Evolutionary conservation across 441 rosid species (phyloP).

Genomic region (Eutrema salsugineum): DNA sequence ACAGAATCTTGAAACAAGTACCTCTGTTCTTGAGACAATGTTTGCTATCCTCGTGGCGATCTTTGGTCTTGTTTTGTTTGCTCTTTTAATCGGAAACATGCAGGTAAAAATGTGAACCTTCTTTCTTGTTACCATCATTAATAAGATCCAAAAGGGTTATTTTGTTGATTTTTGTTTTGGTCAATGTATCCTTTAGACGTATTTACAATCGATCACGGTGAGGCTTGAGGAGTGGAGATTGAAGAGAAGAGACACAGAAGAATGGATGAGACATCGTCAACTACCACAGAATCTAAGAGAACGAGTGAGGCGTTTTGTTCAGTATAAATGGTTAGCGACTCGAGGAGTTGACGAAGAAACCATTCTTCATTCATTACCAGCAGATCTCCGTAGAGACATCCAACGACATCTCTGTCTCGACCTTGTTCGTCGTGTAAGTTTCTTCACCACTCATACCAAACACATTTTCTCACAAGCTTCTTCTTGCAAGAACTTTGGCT

Average conservation of each 20-base stretch:
- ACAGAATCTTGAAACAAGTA: slow-evolving; percentile 59
- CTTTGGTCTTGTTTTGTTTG: slow-evolving; percentile 82
- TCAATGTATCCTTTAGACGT: slow-evolving; percentile 46
- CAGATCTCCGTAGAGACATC: slow-evolving; percentile 81
- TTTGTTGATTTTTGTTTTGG: background rate
- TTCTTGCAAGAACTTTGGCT: background rate
- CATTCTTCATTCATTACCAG: slow-evolving; percentile 63
- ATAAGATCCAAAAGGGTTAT: background rate
- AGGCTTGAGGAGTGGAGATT: slow-evolving; percentile 96
- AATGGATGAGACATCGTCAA: slow-evolving; percentile 94
- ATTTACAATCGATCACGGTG: slow-evolving; percentile 92
- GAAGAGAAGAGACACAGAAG: slow-evolving; percentile 90
- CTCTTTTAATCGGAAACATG: slow-evolving; percentile 93
- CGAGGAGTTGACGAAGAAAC: slow-evolving; percentile 88
- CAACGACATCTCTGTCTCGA: slow-evolving; percentile 90
- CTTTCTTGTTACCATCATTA: background rate
- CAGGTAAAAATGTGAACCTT: slow-evolving; percentile 46
- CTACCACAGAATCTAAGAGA: slow-evolving; percentile 65
- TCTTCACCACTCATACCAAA: background rate
- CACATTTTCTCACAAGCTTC: background rate
- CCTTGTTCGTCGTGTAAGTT: slow-evolving; percentile 82
- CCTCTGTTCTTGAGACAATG: slow-evolving; percentile 76
- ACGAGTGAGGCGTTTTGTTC: slow-evolving; percentile 70
- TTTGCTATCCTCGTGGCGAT: slow-evolving; percentile 81
- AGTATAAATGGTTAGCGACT: slow-evolving; percentile 91